Base-by-base conservation (phyloP, 2,329 filamentous ascomycete genomes). In the Microcyclosporella mali region DNA sequence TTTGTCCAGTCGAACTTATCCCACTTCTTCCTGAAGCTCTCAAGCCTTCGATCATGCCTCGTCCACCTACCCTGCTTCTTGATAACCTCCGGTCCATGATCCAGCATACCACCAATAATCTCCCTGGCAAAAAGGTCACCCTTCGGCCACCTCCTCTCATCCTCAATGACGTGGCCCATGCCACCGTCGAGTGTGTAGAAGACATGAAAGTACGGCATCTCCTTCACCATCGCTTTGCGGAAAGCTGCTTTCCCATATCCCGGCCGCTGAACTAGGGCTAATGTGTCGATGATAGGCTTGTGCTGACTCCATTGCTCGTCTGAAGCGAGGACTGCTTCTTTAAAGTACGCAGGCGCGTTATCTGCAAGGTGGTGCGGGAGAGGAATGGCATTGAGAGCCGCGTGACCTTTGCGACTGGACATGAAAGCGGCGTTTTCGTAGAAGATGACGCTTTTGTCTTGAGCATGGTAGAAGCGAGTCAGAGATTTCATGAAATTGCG, bases 401-500 rank as follows among this genome's bases (percentile, higher is more conserved):
- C 92, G 66, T 98, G 92, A 46, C 78, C 75, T 54, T 84, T 85
- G 14, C 85, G 76, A 15, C 53, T 52, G 2, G 84, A 77, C 1
- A 88, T 88, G 11, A 80, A 73, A 0, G 88, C 89, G 2, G 92
- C 92, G 62, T 98, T 97, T 62, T 98, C 92, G 71, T 98, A 98
- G 69, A 98, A 98, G 50, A 98, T 72, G 8, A 97, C 89, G 56
- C 92, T 87, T 39, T 86, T 84, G 9, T 89, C 88, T 64, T 94
- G 88, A 33, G 89, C 85, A 68, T 94, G 88, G 66, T 97, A 98
- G 79, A 95, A 84, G 33, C 90, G 81, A 3, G 85, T 95, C 15
- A 98, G 74, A 45, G 81, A 85, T 70, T 98, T 98, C 90, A 97
- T 97, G 62, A 98, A 98, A 65, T 98, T 98, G 51, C 92, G 85